These are phyloP conservation scores for Scopulariopsis brevicaulis DNA, from an alignment of 2,329 filamentous ascomycete species.

Conservation along the genomic window DNA sequence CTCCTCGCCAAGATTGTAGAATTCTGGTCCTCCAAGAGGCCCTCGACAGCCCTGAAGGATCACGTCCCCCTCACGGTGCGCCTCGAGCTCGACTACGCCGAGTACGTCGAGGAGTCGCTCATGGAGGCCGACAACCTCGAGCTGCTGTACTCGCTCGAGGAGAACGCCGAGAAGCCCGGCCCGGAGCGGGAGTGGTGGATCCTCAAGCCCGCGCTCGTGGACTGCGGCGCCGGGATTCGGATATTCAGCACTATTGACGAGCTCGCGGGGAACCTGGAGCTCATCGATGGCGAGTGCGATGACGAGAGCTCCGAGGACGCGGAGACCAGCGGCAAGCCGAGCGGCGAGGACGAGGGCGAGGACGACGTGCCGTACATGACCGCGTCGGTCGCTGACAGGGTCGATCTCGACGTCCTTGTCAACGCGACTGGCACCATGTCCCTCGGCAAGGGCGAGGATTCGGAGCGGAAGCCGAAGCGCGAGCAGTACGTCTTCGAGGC, in stretches of 20 bases:
- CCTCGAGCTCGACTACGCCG: conserved; percentile 22
- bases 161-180: conserved; percentile 16
- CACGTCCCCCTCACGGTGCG: conserved; percentile 20
- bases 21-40: conserved; percentile 23
- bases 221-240: conserved; percentile 25
- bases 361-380: conserved; percentile 7
- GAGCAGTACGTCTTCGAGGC: conserved; percentile 16
- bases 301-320: conserved; percentile 7
- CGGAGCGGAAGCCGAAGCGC: conserved; percentile 5
- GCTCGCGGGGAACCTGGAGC: conserved; percentile 20
- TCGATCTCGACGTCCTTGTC: conserved; percentile 17
- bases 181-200: conserved; percentile 25
- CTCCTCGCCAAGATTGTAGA: conserved; percentile 20
- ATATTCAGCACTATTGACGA: conserved; percentile 25
- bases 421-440: conserved; percentile 14
- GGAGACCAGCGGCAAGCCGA: background rate
- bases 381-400: conserved; percentile 14
- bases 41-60: conserved; percentile 17
- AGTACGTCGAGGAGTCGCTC: conserved; percentile 24
- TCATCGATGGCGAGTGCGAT: conserved; percentile 21
- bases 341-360: conserved; percentile 1
- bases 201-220: conserved; percentile 24
- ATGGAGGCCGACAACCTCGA: conserved; percentile 23
- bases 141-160: conserved; percentile 20
- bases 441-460: background rate